phyloP scores from a whole-genome alignment of 1,284 basidiomycete genomes.

The Sporisorium reilianum region DNA sequence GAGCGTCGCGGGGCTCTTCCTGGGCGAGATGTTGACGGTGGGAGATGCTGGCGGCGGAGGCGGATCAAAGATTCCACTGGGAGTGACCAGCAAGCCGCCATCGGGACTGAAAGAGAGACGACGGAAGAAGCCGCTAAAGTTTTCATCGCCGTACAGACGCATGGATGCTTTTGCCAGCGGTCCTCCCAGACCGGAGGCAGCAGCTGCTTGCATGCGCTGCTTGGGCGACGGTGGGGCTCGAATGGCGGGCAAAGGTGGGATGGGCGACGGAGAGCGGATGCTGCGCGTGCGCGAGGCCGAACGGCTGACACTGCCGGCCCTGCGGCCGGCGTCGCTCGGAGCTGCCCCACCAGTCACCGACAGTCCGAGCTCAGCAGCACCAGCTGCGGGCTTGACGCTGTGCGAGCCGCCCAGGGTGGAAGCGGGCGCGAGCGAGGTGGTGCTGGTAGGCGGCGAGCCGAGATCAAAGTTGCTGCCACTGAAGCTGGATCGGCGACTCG shows the following conservation, averaged over 20 bases:
- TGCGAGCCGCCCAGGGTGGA: conserved; percentile 36
- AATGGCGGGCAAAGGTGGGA: conserved; percentile 69
- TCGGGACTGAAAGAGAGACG: conserved; percentile 94
- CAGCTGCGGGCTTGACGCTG: conserved; percentile 13
- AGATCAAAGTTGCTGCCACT: conserved; percentile 62
- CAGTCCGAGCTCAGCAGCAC: conserved; percentile 17
- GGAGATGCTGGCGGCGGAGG: conserved; percentile 62
- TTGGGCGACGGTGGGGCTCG: conserved; percentile 62
- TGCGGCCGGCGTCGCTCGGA: conserved; percentile 26
- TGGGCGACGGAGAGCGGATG: conserved; percentile 69
- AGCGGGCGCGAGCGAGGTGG: conserved; percentile 53
- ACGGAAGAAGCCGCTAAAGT: conserved; percentile 94
- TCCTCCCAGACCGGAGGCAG: conserved; percentile 29
- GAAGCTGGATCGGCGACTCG: conserved; percentile 63
- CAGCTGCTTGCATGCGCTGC: conserved; percentile 58
- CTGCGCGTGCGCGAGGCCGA: conserved; percentile 57
- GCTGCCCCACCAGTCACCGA: conserved; percentile 11
- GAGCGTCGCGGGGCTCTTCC: conserved; percentile 35
- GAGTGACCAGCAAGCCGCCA: conserved; percentile 90
- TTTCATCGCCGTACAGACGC: conserved; percentile 90
- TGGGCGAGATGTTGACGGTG: conserved; percentile 40
- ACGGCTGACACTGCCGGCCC: conserved; percentile 45
- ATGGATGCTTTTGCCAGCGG: conserved; percentile 47
- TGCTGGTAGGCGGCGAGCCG: conserved; percentile 62
- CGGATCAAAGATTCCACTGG: conserved; percentile 85